These are phyloP conservation scores for Microdochium nivale DNA, from an alignment of 2,329 filamentous ascomycete species.

Conservation along the genomic window DNA sequence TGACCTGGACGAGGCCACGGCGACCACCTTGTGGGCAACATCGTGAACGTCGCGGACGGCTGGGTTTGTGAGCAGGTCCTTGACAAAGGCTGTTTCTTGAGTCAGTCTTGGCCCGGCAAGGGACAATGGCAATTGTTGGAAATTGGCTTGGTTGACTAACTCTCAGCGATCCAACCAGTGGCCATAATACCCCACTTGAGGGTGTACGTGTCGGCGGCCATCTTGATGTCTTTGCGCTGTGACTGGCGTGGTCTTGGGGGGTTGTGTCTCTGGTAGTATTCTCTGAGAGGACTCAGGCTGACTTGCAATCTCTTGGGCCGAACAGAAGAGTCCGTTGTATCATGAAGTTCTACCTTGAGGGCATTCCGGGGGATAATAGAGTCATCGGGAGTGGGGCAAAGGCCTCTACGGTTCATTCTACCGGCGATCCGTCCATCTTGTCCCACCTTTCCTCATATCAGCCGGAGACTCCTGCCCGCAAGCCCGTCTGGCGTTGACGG, in stretches of 20 bases:
- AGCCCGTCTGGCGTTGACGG: not conserved
- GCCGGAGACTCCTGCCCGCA: not conserved
- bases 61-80: slow-evolving; percentile 72
- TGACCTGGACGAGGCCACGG: slow-evolving; percentile 72
- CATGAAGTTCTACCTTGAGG: too few species aligned
- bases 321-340: too few species aligned
- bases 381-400: too few species aligned
- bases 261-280: too few species aligned
- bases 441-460: not conserved
- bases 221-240: slow-evolving; percentile 13
- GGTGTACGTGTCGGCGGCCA: slow-evolving; percentile 35
- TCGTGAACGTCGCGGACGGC: slow-evolving; percentile 60
- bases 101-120: not conserved
- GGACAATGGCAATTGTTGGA: slow-evolving; percentile 1
- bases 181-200: slow-evolving; percentile 54
- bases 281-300: too few species aligned
- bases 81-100: slow-evolving; percentile 51
- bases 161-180: slow-evolving; percentile 49
- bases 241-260: too few species aligned
- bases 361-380: too few species aligned
- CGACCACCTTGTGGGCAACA: slow-evolving; percentile 67
- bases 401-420: not conserved
- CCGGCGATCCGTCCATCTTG: not conserved
- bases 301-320: too few species aligned
- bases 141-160: slow-evolving; percentile 25